Conservation (phyloP, 352 stramenopile species). For the Globisporangium polare region DNA sequence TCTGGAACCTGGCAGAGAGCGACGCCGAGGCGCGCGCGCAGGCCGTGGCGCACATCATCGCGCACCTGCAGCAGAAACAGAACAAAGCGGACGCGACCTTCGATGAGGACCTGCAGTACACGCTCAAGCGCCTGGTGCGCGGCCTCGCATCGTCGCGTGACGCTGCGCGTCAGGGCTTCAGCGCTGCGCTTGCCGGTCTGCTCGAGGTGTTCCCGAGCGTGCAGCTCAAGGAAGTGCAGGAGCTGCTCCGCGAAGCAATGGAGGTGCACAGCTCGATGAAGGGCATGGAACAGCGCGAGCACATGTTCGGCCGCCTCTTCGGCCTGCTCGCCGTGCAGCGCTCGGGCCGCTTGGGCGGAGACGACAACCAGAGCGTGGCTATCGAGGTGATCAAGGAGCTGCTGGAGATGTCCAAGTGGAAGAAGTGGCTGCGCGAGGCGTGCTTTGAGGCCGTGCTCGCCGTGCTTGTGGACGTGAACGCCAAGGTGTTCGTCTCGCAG, state of each 20-base stretch:
- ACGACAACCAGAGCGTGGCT: conserved; percentile 29
- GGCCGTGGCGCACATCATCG: conserved; percentile 57
- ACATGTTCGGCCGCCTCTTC: conserved; percentile 90
- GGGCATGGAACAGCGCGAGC: conserved; percentile 90
- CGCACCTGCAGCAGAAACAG: conserved; percentile 34
- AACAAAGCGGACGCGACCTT: conserved; percentile 22
- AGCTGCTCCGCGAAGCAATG: conserved; percentile 70
- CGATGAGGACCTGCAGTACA: conserved; percentile 78
- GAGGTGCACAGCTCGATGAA: conserved; percentile 84
- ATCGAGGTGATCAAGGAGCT: conserved; percentile 40
- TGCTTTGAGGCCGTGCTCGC: conserved; percentile 68
- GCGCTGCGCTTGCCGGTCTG: conserved; percentile 72
- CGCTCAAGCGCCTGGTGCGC: conserved; percentile 88
- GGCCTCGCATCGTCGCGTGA: conserved; percentile 88
- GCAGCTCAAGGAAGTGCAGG: conserved; percentile 45
- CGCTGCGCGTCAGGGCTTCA: conserved; percentile 87
- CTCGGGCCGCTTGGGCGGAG: conserved; percentile 52
- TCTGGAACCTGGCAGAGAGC: conserved; percentile 82
- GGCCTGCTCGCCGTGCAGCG: conserved; percentile 80
- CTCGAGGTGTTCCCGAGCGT: conserved; percentile 47
- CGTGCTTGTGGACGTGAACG: conserved; percentile 46
- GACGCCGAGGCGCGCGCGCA: conserved; percentile 51
- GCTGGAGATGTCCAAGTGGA: conserved; percentile 57
- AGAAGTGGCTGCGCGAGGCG: conserved; percentile 85
- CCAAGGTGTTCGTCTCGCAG: conserved; percentile 46